Base-by-base conservation (phyloP, 2,329 filamentous ascomycete species). In the Diaporthe amygdali region DNA sequence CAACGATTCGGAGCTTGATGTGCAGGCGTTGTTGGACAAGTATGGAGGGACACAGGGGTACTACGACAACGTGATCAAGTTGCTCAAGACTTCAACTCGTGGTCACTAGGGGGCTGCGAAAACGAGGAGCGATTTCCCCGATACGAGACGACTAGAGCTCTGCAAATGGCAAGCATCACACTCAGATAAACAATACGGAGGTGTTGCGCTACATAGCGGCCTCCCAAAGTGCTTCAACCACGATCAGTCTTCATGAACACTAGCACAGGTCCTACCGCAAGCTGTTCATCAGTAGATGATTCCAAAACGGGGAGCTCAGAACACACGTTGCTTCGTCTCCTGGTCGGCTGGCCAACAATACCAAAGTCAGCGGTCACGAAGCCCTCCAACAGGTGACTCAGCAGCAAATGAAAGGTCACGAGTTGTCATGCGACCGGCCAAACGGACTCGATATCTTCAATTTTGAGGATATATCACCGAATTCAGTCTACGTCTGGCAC, bases 401-500 rank as follows among this genome's bases (percentile, higher is more conserved):
- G 30, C 15, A 20, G 14, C 27, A 39, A 5, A 32, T 3, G 6
- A 39, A 22, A 15, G 7, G 30, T 22, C 20, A 32, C 39, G 15
- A 2, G 3, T 47, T 47, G 39, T n/a, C 5, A 22, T n/a, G 8
- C 41, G 22, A 15, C n/a, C 10, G 12, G 7, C 15, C 15, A 8
- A 27, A 25, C 3, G 15, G n/a, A 27, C 46, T 51, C 8, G 4
- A 34, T n/a, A 63, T 20, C 7, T 25, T 41, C 41, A 47, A 20
- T 34, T 3, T 37, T 32, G n/a, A 14, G 30, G 9, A 25, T 17
- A 10, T 25, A 47, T 14, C 20, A 17, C 25, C 20, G 20, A 63
- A 17, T 49, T 78, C 73, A 86, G 74, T 89, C 87, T 47, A 89
- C 69, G 76, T 95, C 92, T 5, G 93, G 93, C 44, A 96, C 90